Conservation (phyloP, 1,284 basidiomycete species). For the Agaricales sp. region DNA sequence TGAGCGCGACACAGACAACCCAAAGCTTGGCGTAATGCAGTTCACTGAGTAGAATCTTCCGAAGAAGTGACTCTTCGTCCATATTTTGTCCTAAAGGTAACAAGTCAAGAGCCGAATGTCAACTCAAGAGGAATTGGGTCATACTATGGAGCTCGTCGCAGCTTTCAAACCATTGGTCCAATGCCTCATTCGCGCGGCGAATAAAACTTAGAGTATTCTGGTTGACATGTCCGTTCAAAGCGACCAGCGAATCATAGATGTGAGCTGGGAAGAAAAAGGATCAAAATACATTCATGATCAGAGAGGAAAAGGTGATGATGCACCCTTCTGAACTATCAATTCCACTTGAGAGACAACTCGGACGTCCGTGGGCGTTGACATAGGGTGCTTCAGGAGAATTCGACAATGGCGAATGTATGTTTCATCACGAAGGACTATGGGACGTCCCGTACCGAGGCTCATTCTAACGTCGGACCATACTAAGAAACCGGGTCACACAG, state of each 20-base stretch:
- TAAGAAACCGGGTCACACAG: conserved; percentile 9
- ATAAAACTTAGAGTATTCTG: conserved; percentile 80
- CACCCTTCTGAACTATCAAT: conserved; percentile 85
- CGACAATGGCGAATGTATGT: conserved; percentile 79
- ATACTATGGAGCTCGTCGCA: conserved; percentile 75
- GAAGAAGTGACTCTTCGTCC: conserved; percentile 75
- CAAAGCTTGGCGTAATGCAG: conserved; percentile 88
- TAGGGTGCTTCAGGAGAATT: conserved; percentile 69
- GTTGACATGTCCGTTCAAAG: conserved; percentile 80
- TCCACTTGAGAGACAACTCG: conserved; percentile 82
- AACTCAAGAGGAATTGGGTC: conserved; percentile 14
- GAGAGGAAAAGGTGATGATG: conserved; percentile 12
- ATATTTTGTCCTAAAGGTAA: conserved; percentile 53
- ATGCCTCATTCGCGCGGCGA: conserved; percentile 71
- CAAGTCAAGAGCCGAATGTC: neutral
- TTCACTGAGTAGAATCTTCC: conserved; percentile 81
- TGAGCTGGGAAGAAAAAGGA: conserved; percentile 45
- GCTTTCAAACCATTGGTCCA: conserved; percentile 85
- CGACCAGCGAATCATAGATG: conserved; percentile 81
- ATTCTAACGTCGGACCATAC: conserved; percentile 39
- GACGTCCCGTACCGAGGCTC: conserved; percentile 84
- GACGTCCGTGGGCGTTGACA: conserved; percentile 84
- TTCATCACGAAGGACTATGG: conserved; percentile 83
- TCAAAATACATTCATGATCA: neutral
- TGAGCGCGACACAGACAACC: conserved; percentile 85